A percentile compares a stretch with the other conserved stretches of the same genome.
Conservation (phyloP, 108 stramenopile species). For the Parietichytrium sp. region DNA sequence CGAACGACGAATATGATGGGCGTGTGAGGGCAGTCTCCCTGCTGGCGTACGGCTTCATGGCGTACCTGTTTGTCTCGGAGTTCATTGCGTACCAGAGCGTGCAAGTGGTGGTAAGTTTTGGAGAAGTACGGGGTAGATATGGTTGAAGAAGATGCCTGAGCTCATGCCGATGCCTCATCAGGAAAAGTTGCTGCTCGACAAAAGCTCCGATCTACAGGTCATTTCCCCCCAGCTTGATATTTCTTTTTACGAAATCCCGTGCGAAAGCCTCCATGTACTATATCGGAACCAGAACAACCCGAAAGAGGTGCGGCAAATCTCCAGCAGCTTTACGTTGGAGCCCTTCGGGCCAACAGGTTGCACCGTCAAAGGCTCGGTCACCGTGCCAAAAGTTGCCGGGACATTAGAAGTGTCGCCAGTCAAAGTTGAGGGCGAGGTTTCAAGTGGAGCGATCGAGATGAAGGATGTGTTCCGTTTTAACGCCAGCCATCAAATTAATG, state of each 20-base stretch:
- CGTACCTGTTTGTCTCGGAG: neutral
- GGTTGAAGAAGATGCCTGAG: too few relatives aligned
- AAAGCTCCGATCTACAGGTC: neutral
- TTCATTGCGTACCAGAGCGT: neutral
- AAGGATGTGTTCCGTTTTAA: neutral
- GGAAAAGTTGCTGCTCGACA: constrained; percentile 14
- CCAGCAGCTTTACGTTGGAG: neutral
- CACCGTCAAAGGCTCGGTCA: neutral
- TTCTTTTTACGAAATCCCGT: neutral
- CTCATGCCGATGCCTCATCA: too few relatives aligned
- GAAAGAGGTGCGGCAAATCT: constrained; percentile 1
- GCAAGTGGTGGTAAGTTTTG: neutral
- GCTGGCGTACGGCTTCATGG: constrained; percentile 20
- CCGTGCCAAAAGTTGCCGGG: neutral
- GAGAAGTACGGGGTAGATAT: too few relatives aligned
- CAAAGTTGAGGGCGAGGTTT: neutral
- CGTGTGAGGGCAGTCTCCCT: neutral
- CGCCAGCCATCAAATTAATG: constrained; percentile 9
- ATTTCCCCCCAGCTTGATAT: neutral
- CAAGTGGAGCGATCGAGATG: neutral
- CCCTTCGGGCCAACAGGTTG: neutral
- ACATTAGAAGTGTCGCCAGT: neutral
- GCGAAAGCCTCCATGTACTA: neutral
- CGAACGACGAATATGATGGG: too few relatives aligned
- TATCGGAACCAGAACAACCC: neutral